These are phyloP conservation scores for Aureobasidium pullulans DNA, from an alignment of 2,329 filamentous ascomycete species.

Conservation along the genomic window DNA sequence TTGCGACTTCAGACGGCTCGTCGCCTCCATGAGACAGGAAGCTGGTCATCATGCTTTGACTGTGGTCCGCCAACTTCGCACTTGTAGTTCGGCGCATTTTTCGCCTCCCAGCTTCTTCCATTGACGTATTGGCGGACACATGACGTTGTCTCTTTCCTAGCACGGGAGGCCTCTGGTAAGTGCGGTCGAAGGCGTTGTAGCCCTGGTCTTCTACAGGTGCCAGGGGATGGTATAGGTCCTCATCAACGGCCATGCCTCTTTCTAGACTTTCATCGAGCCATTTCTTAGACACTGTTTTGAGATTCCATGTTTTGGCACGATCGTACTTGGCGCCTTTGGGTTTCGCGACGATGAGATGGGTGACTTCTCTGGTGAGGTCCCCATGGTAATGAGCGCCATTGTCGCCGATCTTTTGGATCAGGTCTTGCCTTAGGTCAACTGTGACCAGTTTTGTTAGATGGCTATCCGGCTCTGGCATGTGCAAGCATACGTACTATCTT, in stretches of 20 bases:
- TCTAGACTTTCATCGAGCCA: constrained; percentile 81
- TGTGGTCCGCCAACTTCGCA: constrained; percentile 71
- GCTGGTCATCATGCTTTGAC: constrained; percentile 81
- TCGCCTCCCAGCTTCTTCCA: constrained; percentile 54
- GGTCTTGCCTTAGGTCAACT: constrained; percentile 60
- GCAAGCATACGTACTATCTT: constrained; percentile 45
- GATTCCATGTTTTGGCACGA: constrained; percentile 74
- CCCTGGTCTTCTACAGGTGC: constrained; percentile 66
- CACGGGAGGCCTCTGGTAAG: neutral
- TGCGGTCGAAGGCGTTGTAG: constrained; percentile 54
- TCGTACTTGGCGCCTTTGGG: constrained; percentile 85
- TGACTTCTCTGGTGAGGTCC: constrained; percentile 78
- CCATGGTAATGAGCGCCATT: constrained; percentile 81
- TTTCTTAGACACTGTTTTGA: constrained; percentile 70
- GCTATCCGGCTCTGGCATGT: neutral
- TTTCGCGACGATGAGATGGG: constrained; percentile 74
- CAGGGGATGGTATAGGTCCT: constrained; percentile 72
- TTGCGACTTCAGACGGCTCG: neutral
- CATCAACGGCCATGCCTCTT: constrained; percentile 85
- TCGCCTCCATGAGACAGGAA: constrained; percentile 49
- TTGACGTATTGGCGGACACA: constrained; percentile 16
- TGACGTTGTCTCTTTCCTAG: constrained; percentile 49
- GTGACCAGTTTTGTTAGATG: neutral
- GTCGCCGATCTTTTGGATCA: constrained; percentile 58
- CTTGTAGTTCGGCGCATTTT: constrained; percentile 86